phyloP scores from a whole-genome alignment of 75 land plant species.

The Pinus albicaulis region DNA sequence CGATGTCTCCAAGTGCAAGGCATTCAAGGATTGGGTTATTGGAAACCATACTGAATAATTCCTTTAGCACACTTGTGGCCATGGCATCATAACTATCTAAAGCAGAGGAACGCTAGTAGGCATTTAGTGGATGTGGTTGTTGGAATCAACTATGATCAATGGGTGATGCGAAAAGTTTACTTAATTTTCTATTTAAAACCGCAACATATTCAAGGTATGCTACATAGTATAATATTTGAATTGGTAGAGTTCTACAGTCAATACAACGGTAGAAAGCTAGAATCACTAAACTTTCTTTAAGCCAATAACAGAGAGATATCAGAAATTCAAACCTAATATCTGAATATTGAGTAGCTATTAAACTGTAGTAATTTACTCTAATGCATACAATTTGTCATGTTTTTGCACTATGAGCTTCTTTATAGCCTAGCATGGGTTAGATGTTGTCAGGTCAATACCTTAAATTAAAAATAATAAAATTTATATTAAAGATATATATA shows the following conservation, averaged over 20 bases:
- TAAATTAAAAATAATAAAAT: too few relatives aligned
- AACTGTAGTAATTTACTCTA: not conserved
- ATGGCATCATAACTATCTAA: slow-evolving; percentile 99
- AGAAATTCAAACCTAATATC: not conserved
- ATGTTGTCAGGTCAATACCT: too few relatives aligned
- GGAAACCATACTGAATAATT: slow-evolving; percentile 74
- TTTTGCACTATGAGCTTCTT: too few relatives aligned
- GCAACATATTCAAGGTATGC: slow-evolving; percentile 74
- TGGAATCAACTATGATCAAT: slow-evolving; percentile 89
- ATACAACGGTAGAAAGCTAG: not conserved
- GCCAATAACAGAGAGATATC: not conserved
- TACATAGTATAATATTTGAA: not conserved
- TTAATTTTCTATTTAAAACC: slow-evolving; percentile 68
- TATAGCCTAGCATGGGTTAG: too few relatives aligned
- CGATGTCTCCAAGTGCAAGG: slow-evolving; percentile 55
- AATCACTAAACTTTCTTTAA: not conserved
- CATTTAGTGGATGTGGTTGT: slow-evolving; percentile 75
- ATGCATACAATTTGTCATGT: too few relatives aligned
- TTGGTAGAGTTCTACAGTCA: not conserved
- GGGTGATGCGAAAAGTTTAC: slow-evolving; percentile 78
- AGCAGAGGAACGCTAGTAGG: slow-evolving; percentile 89
- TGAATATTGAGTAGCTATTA: not conserved
- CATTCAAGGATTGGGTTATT: slow-evolving; percentile 74
- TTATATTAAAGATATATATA: too few relatives aligned
- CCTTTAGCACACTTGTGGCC: slow-evolving; percentile 72